Evolutionary conservation across 2,329 filamentous ascomycete species (phyloP), one percentile per base, ranked within the genome.

Genomic region (Ophiostoma tasmaniense): DNA sequence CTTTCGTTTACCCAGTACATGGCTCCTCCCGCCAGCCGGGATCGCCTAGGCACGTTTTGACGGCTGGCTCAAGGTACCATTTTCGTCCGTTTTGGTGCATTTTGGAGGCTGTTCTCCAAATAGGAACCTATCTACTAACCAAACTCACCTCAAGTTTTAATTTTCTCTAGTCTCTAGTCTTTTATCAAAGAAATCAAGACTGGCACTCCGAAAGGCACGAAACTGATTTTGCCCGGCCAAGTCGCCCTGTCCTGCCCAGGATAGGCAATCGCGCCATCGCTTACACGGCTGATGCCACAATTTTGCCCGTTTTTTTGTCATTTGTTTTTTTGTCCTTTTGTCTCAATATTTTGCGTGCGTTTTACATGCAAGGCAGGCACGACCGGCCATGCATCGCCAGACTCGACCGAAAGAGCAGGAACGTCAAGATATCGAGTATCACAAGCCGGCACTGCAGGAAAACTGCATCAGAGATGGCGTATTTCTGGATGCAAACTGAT

Each of bases 221-320:
- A 33, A 33, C 33, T 33, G 33, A 45, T 52, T 22, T 65, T 65
- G n/a, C 45, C 50, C 55, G 2, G 25, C 25, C 28, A 6, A 30
- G 25, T 55, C 17, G 55, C 28, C 25, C 17, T 61, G 20, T 17
- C 30, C 20, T 17, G 25, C 55, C 25, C 13, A 61, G 22, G 17
- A 30, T 10, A 61, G 55, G 55, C 68, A 72, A 76, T 76, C 72
- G 75, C 75, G 75, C 74, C 74, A 76, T 76, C 72, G 72, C 67
- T 68, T 70, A 71, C 68, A 68, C 55, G 59, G 28, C 71, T 76
- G 74, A 75, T 75, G 75, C 73, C 73, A 76, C 33, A 7, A n/a
- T 74, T 64, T 50, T 55, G n/a, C n/a, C 50, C 50, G 22, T 55
- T 22, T 52, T 52, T 33, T 33, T 33, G n/a, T n/a, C n/a, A n/a